Percentiles rank a stretch among this genome's conserved stretches.
Evolutionary conservation across 2,329 filamentous ascomycete species (phyloP).

Genomic region (Neopestalotiopsis sp.): DNA sequence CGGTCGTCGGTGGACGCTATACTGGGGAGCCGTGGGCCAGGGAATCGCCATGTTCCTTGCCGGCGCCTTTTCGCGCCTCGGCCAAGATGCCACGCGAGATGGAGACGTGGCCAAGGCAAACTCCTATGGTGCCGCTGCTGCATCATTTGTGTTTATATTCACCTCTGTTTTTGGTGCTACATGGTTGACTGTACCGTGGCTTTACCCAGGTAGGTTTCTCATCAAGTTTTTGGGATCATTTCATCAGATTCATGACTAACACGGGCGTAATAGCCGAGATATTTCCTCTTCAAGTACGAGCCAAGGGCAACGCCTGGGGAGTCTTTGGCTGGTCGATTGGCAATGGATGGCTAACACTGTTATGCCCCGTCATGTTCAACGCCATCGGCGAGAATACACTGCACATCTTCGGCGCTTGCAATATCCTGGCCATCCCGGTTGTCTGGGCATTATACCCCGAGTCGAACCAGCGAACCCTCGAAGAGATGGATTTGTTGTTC

Average conservation of each 20-base stretch:
- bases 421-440: constrained; percentile 68
- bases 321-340: constrained; percentile 79
- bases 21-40: constrained; percentile 69
- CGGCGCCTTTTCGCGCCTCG: constrained; percentile 64
- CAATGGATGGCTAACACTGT: constrained; percentile 62
- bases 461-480: constrained; percentile 73
- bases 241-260: not conserved
- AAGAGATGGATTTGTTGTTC: constrained; percentile 78
- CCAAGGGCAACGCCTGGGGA: constrained; percentile 77
- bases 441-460: constrained; percentile 79
- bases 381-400: constrained; percentile 72
- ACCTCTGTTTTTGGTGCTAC: constrained; percentile 69
- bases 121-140: constrained; percentile 67
- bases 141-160: constrained; percentile 74
- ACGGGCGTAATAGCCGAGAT: constrained; percentile 71
- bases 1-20: constrained; percentile 71
- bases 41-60: constrained; percentile 71
- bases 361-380: constrained; percentile 34
- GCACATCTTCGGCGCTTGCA: constrained; percentile 74
- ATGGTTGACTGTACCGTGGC: constrained; percentile 60
- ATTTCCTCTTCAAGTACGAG: constrained; percentile 72
- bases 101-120: constrained; percentile 50
- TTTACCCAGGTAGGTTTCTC: constrained; percentile 53
- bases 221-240: not conserved
- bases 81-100: constrained; percentile 50